Percentiles rank a stretch among this genome's conserved stretches.
These are phyloP conservation scores for Lithospermum erythrorhizon DNA, from an alignment of 257 asterid species.

Conservation along the genomic window DNA sequence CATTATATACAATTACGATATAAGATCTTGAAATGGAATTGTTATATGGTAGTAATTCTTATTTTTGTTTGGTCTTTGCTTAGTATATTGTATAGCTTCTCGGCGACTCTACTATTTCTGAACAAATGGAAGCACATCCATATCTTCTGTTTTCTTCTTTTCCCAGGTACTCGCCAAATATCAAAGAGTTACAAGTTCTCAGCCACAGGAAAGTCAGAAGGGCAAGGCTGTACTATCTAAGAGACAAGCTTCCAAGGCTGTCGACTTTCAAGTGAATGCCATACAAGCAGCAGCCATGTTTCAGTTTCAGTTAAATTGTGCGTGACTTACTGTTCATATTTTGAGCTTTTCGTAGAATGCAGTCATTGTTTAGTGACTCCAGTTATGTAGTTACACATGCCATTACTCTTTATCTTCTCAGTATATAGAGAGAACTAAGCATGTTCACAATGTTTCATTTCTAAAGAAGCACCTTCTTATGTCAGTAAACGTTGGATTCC, in stretches of 20 bases:
- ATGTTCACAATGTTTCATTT: too few species aligned
- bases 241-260: conserved; percentile 91
- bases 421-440: too few species aligned
- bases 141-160: neutral
- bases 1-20: neutral
- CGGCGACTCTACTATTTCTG: neutral
- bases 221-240: conserved; percentile 72
- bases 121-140: neutral
- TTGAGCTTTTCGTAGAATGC: too few species aligned
- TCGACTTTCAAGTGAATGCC: conserved; percentile 70
- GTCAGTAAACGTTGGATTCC: too few species aligned
- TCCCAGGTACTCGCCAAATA: conserved; percentile 74
- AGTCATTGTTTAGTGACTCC: too few species aligned
- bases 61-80: neutral
- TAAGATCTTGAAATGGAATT: too few species aligned
- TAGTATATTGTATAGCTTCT: neutral
- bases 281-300: conserved; percentile 2
- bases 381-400: too few species aligned
- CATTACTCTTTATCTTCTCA: too few species aligned
- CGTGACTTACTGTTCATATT: too few species aligned
- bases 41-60: too few species aligned
- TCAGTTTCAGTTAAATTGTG: neutral
- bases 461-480: too few species aligned
- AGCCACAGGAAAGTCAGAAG: conserved; percentile 86
- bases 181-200: conserved; percentile 71